phyloP scores from a whole-genome alignment of 768 basidiomycete genomes.

The Russula foetens region DNA sequence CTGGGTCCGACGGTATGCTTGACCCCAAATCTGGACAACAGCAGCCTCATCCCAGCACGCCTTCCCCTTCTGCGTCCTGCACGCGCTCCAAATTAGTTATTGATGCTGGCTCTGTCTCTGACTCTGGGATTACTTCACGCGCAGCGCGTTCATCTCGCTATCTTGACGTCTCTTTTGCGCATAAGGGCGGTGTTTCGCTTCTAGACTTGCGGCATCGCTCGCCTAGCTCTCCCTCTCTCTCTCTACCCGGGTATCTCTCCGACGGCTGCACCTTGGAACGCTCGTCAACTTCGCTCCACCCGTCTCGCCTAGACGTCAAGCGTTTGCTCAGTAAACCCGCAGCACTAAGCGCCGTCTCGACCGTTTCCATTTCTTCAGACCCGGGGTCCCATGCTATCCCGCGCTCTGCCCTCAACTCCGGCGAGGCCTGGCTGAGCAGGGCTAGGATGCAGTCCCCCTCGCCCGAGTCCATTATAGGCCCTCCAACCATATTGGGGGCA shows the following conservation, averaged over 20 bases:
- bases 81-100: background rate
- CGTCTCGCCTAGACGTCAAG: constrained; percentile 18
- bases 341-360: constrained; percentile 14
- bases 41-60: background rate
- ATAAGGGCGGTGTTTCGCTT: background rate
- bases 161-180: background rate
- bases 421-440: constrained; percentile 8
- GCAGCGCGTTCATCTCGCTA: background rate
- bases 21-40: background rate
- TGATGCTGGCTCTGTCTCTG: constrained; percentile 14
- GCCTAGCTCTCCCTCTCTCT: constrained; percentile 11
- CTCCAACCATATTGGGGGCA: background rate
- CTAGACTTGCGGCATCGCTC: constrained; percentile 4
- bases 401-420: background rate
- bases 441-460: background rate
- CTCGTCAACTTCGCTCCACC: constrained; percentile 11
- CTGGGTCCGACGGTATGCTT: background rate
- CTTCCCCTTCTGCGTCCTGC: background rate
- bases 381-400: constrained; percentile 6
- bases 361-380: constrained; percentile 18
- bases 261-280: constrained; percentile 11
- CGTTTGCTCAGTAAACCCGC: constrained; percentile 21
- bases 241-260: constrained; percentile 9
- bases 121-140: constrained; percentile 9
- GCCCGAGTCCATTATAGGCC: background rate